phyloP scores from a whole-genome alignment of 805 yeast species.

The Nakazawaea ernobii region DNA sequence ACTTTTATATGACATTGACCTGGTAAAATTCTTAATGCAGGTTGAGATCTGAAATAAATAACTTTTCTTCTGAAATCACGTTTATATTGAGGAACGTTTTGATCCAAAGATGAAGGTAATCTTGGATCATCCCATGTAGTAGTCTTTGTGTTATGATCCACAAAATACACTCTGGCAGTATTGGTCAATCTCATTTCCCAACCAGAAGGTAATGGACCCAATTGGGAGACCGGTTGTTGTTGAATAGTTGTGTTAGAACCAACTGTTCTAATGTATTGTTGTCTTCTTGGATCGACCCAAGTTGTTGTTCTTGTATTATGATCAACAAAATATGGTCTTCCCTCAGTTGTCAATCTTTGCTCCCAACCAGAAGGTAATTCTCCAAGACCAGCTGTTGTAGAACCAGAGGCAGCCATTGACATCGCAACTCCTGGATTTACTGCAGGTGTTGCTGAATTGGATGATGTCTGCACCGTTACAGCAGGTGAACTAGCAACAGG shows the following conservation, averaged over 20 bases:
- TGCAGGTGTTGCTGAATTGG: conserved; percentile 33
- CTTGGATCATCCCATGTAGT: conserved; percentile 99
- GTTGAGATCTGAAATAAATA: conserved; percentile 96
- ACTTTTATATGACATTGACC: conserved; percentile 99
- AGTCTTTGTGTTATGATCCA: conserved; percentile 97
- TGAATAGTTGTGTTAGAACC: conserved; percentile 90
- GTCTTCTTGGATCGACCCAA: conserved; percentile 99
- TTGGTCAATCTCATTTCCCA: conserved; percentile 99
- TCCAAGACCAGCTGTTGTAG: conserved; percentile 93
- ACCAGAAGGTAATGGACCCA: conserved; percentile 97
- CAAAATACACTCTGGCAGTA: conserved; percentile 97
- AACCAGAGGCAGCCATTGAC: conserved; percentile 68
- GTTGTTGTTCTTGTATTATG: conserved; percentile 99
- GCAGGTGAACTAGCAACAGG: conserved; percentile 32
- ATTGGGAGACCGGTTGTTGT: conserved; percentile 95
- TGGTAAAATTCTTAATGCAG: conserved; percentile 92
- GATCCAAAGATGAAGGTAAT: conserved; percentile 93
- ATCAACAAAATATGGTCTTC: conserved; percentile 96
- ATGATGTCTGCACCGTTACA: conserved; percentile 11
- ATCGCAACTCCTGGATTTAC: conserved; percentile 33
- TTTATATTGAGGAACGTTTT: conserved; percentile 97
- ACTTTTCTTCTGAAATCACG: conserved; percentile 98
- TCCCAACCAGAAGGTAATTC: conserved; percentile 99
- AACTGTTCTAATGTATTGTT: conserved; percentile 93
- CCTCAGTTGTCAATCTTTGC: conserved; percentile 96